A percentile compares a stretch with the other conserved stretches of the same genome.
Conservation (phyloP, 352 stramenopile species). For the Blastocystis sp. region DNA sequence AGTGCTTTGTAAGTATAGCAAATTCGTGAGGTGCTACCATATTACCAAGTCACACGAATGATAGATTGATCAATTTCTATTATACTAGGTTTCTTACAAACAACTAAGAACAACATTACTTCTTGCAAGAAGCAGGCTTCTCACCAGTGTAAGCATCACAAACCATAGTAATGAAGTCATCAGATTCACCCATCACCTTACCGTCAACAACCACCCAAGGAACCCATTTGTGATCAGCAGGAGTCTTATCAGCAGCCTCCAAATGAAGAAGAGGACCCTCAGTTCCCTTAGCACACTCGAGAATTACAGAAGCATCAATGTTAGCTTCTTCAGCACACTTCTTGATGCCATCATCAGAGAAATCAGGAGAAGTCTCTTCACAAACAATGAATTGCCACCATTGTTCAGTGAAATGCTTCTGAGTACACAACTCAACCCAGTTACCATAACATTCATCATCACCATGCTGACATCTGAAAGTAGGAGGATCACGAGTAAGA, state of each 20-base stretch:
- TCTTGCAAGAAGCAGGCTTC: conserved; percentile 42
- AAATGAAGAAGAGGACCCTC: conserved; percentile 27
- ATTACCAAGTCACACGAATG: no score
- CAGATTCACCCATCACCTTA: conserved; percentile 25
- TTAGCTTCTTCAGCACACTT: background rate
- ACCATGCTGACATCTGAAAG: conserved; percentile 47
- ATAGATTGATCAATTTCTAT: no score
- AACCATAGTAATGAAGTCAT: background rate
- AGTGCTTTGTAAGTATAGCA: no score
- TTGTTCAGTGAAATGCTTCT: conserved; percentile 31
- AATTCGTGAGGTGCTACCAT: no score
- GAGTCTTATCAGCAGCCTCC: background rate
- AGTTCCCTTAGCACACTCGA: conserved; percentile 2
- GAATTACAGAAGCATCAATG: conserved; percentile 9
- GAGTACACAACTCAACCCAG: conserved; percentile 17
- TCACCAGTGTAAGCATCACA: conserved; percentile 43
- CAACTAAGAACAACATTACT: background rate
- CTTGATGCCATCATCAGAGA: conserved; percentile 16
- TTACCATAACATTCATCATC: conserved; percentile 56
- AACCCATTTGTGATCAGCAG: background rate
- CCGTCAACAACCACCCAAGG: conserved; percentile 51
- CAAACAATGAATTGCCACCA: conserved; percentile 29
- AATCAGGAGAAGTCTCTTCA: conserved; percentile 11
- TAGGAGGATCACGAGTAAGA: conserved; percentile 54
- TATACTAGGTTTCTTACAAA: no score